phyloP scores from a whole-genome alignment of 2,329 filamentous ascomycete genomes.

The Scedosporium minutisporum region DNA sequence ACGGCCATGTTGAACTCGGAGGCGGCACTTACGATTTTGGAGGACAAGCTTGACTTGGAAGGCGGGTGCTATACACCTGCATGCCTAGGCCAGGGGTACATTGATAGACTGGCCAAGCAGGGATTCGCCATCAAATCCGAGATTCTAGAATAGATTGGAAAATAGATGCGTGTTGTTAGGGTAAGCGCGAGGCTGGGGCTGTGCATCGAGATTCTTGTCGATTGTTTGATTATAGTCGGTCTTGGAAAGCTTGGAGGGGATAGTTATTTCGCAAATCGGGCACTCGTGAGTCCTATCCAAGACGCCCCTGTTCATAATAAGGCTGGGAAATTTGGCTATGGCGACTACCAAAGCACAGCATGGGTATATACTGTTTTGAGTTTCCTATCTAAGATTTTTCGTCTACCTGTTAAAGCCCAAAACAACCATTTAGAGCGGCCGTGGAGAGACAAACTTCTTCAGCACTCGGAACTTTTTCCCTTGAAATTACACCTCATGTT shows the following conservation, averaged over 20 bases:
- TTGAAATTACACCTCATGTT: conserved; percentile 1
- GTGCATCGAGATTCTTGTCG: no score
- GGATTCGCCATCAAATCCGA: conserved; percentile 55
- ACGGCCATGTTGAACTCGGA: conserved; percentile 56
- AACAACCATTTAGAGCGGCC: not conserved
- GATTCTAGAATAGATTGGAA: conserved; percentile 22
- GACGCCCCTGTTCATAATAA: no score
- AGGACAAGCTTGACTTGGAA: conserved; percentile 48
- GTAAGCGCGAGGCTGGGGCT: no score
- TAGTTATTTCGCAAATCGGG: no score
- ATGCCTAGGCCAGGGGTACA: conserved; percentile 55
- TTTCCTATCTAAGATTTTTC: not conserved
- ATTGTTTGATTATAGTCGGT: no score
- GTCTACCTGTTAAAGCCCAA: not conserved
- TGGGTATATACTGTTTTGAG: not conserved
- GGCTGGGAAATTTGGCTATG: not conserved
- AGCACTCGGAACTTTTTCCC: not conserved
- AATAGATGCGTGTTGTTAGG: no score
- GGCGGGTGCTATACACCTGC: conserved; percentile 67
- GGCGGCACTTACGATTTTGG: conserved; percentile 54
- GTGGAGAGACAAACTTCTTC: not conserved
- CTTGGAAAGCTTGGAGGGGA: no score
- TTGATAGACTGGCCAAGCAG: conserved; percentile 50
- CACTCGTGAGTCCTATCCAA: no score
- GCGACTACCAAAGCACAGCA: not conserved